These are phyloP conservation scores for Perkinsus marinus DNA, from an alignment of 169 alveolate genomes.

Conservation along the genomic window DNA sequence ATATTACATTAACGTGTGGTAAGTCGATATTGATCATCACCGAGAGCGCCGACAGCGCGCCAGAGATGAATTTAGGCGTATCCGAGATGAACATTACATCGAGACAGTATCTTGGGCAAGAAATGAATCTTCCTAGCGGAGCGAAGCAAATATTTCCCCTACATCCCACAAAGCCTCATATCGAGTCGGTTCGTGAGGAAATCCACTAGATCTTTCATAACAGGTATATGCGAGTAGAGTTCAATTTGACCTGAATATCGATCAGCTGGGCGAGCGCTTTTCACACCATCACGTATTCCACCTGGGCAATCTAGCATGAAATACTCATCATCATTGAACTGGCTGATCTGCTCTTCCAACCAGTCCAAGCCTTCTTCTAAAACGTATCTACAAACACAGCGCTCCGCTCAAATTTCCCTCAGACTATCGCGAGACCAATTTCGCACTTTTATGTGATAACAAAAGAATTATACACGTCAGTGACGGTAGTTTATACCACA, in stretches of 20 bases:
- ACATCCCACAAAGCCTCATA: constrained; percentile 60
- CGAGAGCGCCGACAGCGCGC: constrained; percentile 61
- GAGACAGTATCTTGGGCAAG: constrained; percentile 25
- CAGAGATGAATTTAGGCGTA: constrained; percentile 65
- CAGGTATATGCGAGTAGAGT: constrained; percentile 69
- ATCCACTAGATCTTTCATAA: constrained; percentile 57
- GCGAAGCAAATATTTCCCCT: not conserved
- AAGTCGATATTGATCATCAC: constrained; percentile 69
- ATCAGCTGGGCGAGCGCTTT: not conserved
- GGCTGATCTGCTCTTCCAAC: constrained; percentile 59
- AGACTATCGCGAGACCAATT: not conserved
- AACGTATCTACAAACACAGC: not conserved
- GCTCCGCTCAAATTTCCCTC: not conserved
- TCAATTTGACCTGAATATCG: constrained; percentile 63
- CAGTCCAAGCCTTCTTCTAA: constrained; percentile 61
- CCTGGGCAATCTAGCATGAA: constrained; percentile 71
- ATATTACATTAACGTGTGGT: constrained; percentile 60
- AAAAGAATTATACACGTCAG: no score
- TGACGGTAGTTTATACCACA: no score
- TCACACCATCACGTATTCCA: no score
- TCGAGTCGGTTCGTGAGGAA: constrained; percentile 45
- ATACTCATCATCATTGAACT: constrained; percentile 66
- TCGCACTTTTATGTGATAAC: no score
- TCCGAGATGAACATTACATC: constrained; percentile 70
- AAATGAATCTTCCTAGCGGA: not conserved